Base-by-base conservation (phyloP, 148 eudicot genomes). In the Diospyros kaki region DNA sequence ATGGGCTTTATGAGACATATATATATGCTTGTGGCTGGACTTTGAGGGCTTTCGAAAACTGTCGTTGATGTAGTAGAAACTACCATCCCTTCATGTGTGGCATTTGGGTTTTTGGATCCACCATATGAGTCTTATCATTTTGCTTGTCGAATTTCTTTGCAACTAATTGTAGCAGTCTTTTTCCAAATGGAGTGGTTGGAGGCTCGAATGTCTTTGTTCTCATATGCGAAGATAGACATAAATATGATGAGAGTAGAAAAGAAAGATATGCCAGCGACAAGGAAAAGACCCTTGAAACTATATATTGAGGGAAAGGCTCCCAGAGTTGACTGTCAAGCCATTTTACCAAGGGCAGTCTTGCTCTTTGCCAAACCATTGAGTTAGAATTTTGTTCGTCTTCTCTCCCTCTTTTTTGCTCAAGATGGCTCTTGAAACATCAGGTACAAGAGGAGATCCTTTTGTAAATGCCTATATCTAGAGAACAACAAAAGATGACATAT, bases 381-480 rank as follows among this genome's bases (percentile, higher is more conserved):
- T 76, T 68, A 81, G 66, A 6, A 89, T 83, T 14, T 45, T 71
- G 0, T 42, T 64, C 89, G 89, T 87, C 40, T 83, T 75, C 1
- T 75, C 77, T 60, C 84, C 89, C 76, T 86, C 91, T 5, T 79
- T 85, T 43, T 87, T 79, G 13, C 60, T 71, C 72, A 89, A 76
- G 56, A 91, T 74, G 45, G 74, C 78, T 14, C 81, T 85, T 1
- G 93, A 89, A 40, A 91, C 80, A 14, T 89, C 97, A 52, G 86
- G 69, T 45, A 82, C 83, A 6, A 82, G 43, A 4, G 81, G 87
- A 18, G 85, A 85, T 12, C 81, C 83, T 66, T 77, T 82, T 56
- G 83, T 77, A 50, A 85, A 85, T 71, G 83, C 83, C 87, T 80
- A 78, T 12, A 72, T 10, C 10, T 12, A 58, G 10, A 15, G 12